A percentile compares a stretch with the other conserved stretches of the same genome.
phyloP scores from a whole-genome alignment of 1,139 yeast genomes.

The Kodamaea suecica region DNA sequence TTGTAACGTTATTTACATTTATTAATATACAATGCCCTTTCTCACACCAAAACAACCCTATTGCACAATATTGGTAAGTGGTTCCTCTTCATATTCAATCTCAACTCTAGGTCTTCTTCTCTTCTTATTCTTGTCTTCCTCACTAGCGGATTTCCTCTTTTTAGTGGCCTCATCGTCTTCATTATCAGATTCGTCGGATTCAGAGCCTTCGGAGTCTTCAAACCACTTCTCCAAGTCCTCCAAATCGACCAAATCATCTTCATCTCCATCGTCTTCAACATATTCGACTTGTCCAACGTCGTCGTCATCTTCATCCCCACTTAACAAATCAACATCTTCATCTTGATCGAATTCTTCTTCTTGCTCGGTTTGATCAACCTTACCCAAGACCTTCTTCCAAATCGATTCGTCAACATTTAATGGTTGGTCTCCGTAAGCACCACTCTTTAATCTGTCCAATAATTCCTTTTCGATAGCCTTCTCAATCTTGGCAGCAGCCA shows the following conservation, averaged over 20 bases:
- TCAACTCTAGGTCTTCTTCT: slow-evolving; percentile 77
- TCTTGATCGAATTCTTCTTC: slow-evolving; percentile 60
- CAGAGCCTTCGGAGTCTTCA: slow-evolving; percentile 55
- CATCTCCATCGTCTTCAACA: slow-evolving; percentile 83
- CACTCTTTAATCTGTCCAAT: slow-evolving; percentile 89
- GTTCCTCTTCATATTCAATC: slow-evolving; percentile 68
- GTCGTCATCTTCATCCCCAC: slow-evolving; percentile 54
- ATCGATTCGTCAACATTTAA: slow-evolving; percentile 92
- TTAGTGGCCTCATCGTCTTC: slow-evolving; percentile 20
- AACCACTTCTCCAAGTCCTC: slow-evolving; percentile 92
- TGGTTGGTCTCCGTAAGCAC: slow-evolving; percentile 98
- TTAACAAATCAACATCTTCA: slow-evolving; percentile 59
- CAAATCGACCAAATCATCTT: slow-evolving; percentile 84
- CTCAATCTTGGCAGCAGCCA: slow-evolving; percentile 94
- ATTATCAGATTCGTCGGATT: slow-evolving; percentile 32
- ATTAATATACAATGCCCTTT: not conserved
- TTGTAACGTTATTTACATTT: not conserved
- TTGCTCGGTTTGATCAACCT: slow-evolving; percentile 55
- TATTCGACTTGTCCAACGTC: slow-evolving; percentile 81
- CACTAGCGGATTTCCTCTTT: slow-evolving; percentile 41
- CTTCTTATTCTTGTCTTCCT: slow-evolving; percentile 35
- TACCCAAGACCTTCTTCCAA: slow-evolving; percentile 91
- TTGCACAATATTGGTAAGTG: slow-evolving; percentile 30
- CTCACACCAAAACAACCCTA: not conserved
- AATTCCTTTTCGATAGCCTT: slow-evolving; percentile 94